Percentiles rank a stretch among this genome's conserved stretches.
These are phyloP conservation scores for Fusarium sarcochroum DNA, from an alignment of 2,329 filamentous ascomycete genomes.

Conservation along the genomic window DNA sequence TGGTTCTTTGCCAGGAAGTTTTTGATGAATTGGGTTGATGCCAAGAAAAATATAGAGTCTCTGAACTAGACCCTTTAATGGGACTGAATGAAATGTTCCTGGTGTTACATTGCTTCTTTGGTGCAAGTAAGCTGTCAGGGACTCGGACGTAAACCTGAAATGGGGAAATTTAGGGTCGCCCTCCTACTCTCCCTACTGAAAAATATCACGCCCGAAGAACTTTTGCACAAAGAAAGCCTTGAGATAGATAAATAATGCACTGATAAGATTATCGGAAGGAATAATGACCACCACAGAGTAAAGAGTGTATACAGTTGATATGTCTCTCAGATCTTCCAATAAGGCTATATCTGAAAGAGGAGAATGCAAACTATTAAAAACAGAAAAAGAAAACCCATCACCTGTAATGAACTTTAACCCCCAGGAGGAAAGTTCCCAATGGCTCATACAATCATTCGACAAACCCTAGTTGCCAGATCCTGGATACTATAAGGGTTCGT, in stretches of 20 bases:
- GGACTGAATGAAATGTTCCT: background rate
- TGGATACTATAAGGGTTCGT: slow-evolving; percentile 46
- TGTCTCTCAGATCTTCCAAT: background rate
- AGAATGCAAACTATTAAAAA: background rate
- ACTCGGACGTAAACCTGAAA: background rate
- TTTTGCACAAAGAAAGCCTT: background rate
- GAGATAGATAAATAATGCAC: background rate
- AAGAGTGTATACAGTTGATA: background rate
- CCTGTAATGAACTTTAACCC: background rate
- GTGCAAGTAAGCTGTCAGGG: too few relatives aligned
- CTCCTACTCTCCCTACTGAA: background rate
- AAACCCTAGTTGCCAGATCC: slow-evolving; percentile 41
- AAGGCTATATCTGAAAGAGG: background rate
- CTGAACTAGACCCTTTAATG: background rate
- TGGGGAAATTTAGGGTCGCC: background rate
- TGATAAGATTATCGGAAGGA: background rate
- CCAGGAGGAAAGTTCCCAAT: background rate
- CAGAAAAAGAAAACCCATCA: background rate
- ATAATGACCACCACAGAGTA: background rate
- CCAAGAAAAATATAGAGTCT: background rate
- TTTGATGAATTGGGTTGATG: slow-evolving; percentile 1
- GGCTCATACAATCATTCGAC: slow-evolving; percentile 35
- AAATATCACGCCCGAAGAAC: background rate
- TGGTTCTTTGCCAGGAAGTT: slow-evolving; percentile 8
- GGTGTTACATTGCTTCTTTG: background rate